Percentiles rank a stretch among this genome's conserved stretches.
These are phyloP conservation scores for Cladophialophora exuberans DNA, from an alignment of 2,329 filamentous ascomycete species.

Conservation along the genomic window DNA sequence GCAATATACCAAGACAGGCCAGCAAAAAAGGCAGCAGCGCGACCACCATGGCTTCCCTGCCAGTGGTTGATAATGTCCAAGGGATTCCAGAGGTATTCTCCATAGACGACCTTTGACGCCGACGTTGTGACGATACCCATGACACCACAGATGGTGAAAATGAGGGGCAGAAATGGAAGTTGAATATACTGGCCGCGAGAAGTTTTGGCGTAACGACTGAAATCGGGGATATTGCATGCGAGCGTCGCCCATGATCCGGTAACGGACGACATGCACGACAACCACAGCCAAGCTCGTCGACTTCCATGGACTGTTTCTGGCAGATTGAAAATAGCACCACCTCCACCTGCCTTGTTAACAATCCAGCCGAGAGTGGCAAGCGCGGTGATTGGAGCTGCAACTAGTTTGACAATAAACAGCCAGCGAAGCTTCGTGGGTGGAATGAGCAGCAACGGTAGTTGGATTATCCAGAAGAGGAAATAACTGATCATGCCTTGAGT, in stretches of 20 bases:
- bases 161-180: slow-evolving; percentile 51
- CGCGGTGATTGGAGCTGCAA: slow-evolving; percentile 40
- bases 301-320: slow-evolving; percentile 51
- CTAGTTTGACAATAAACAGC: slow-evolving; percentile 56
- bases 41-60: slow-evolving; percentile 36
- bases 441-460: slow-evolving; percentile 60
- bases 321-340: slow-evolving; percentile 52
- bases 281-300: slow-evolving; percentile 53
- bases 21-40: slow-evolving; percentile 53
- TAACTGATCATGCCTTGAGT: slow-evolving; percentile 61
- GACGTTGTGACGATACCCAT: slow-evolving; percentile 63
- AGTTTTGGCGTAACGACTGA: slow-evolving; percentile 44
- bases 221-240: slow-evolving; percentile 60
- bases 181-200: slow-evolving; percentile 46
- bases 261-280: slow-evolving; percentile 31
- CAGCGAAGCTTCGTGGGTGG: slow-evolving; percentile 58
- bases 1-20: slow-evolving; percentile 59
- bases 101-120: slow-evolving; percentile 40
- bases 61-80: slow-evolving; percentile 45
- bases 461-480: slow-evolving; percentile 61
- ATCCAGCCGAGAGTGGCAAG: slow-evolving; percentile 38
- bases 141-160: slow-evolving; percentile 54
- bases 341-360: slow-evolving; percentile 52
- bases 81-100: slow-evolving; percentile 49
- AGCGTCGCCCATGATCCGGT: slow-evolving; percentile 43